Evolutionary conservation across 1,284 basidiomycete species (phyloP).

Genomic region (Cystobasidium sp.): DNA sequence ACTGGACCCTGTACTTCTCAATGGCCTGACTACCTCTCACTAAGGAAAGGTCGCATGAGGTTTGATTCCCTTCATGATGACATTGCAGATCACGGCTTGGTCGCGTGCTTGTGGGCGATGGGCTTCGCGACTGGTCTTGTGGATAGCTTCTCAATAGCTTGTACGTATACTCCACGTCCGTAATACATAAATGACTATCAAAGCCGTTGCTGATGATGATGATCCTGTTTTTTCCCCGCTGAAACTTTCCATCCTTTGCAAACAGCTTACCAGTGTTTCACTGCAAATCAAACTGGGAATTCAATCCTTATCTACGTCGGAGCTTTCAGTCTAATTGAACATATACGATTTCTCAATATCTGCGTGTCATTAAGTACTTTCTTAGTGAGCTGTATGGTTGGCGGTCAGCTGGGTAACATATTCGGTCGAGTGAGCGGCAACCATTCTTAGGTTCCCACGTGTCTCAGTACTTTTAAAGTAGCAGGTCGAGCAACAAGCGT

Average conservation of each 20-base stretch:
- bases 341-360: not conserved
- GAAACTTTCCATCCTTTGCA: no score
- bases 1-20: not conserved
- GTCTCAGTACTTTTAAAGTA: no score
- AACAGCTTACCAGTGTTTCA: not conserved
- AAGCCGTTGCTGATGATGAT: no score
- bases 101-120: not conserved
- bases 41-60: not conserved
- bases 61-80: constrained; percentile 2
- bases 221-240: not conserved
- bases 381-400: not conserved
- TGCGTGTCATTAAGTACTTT: not conserved
- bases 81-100: not conserved
- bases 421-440: not conserved
- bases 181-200: no score
- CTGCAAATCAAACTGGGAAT: constrained; percentile 1
- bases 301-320: constrained; percentile 2
- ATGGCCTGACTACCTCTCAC: not conserved
- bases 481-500: no score
- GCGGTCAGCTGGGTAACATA: not conserved
- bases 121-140: not conserved
- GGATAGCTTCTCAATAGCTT: constrained; percentile 14
- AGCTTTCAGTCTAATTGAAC: not conserved
- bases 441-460: no score
- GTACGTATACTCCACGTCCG: no score